Percentiles rank a stretch among this genome's conserved stretches.
Evolutionary conservation across 805 yeast species (phyloP).

Genomic region (Tetrapisispora nanseiensis): DNA sequence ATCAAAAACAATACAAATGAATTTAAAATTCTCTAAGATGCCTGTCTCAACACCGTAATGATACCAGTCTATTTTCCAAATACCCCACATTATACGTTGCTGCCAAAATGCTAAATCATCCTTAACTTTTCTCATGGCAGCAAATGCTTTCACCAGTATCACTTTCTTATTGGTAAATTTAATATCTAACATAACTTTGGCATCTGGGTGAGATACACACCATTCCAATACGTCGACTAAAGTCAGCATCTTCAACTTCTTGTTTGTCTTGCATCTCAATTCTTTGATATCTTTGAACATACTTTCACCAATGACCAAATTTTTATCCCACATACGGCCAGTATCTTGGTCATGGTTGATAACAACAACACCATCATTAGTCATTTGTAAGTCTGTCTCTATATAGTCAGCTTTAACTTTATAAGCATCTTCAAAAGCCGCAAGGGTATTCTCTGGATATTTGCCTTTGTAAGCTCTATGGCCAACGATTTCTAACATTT

Average conservation of each 20-base stretch:
- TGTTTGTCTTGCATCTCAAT: slow-evolving; percentile 28
- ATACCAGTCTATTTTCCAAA: slow-evolving; percentile 43
- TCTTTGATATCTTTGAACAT: slow-evolving; percentile 29
- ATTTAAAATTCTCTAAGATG: slow-evolving; percentile 29
- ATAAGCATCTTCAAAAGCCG: slow-evolving; percentile 39
- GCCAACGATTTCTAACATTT: slow-evolving; percentile 20
- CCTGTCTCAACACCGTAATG: slow-evolving; percentile 33
- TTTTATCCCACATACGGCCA: slow-evolving; percentile 38
- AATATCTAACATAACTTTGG: slow-evolving; percentile 41
- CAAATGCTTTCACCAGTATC: slow-evolving; percentile 33
- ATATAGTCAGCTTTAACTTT: slow-evolving; percentile 37
- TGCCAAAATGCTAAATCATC: slow-evolving; percentile 38
- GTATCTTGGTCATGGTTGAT: slow-evolving; percentile 45
- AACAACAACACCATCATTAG: slow-evolving; percentile 44
- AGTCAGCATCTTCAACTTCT: slow-evolving; percentile 33
- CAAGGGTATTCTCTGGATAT: slow-evolving; percentile 39
- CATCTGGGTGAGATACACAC: slow-evolving; percentile 29
- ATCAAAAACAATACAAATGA: slow-evolving; percentile 31
- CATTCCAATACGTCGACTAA: slow-evolving; percentile 34
- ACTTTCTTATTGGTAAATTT: slow-evolving; percentile 38
- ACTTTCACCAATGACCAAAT: slow-evolving; percentile 31
- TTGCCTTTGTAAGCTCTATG: slow-evolving; percentile 29
- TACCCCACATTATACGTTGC: slow-evolving; percentile 38
- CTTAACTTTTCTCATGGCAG: slow-evolving; percentile 29
- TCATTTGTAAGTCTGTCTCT: slow-evolving; percentile 49